Percentiles rank a stretch among this genome's conserved stretches.
Evolutionary conservation across 352 stramenopile genomes (phyloP).

Genomic region (Globisporangium camurandrum): DNA sequence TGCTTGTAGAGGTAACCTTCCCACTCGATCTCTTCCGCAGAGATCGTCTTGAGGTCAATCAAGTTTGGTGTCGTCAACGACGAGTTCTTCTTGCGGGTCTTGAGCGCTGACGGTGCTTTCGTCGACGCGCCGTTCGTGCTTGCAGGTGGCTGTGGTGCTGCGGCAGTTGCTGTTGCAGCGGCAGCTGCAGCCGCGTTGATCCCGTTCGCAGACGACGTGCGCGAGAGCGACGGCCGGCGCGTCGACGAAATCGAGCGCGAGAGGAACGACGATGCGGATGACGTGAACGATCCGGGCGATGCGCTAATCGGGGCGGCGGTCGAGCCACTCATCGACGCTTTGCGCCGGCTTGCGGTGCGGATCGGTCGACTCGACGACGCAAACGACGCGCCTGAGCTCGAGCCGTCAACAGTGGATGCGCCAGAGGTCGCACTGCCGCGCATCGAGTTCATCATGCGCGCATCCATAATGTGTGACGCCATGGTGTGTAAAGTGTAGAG

Average conservation of each 20-base stretch:
- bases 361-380: constrained; percentile 7
- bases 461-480: constrained; percentile 54
- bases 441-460: constrained; percentile 42
- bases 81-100: constrained; percentile 3
- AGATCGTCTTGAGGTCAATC: constrained; percentile 85
- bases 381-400: constrained; percentile 4
- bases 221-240: constrained; percentile 31
- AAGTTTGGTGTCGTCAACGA: constrained; percentile 60
- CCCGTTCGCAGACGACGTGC: constrained; percentile 12
- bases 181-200: constrained; percentile 17
- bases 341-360: constrained; percentile 29
- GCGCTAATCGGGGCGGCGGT: too few relatives aligned
- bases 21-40: constrained; percentile 81
- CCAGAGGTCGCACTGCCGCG: constrained; percentile 26
- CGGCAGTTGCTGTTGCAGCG: constrained; percentile 1
- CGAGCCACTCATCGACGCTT: constrained; percentile 30
- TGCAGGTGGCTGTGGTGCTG: constrained; percentile 7
- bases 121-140: background rate
- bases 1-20: constrained; percentile 88
- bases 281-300: constrained; percentile 13
- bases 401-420: background rate
- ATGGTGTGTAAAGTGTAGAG: too few relatives aligned
- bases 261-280: constrained; percentile 11
- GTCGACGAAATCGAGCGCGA: constrained; percentile 14
- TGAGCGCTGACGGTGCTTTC: background rate